Conservation (phyloP, 2,329 filamentous ascomycete genomes). For the Fusarium coffeatum region DNA sequence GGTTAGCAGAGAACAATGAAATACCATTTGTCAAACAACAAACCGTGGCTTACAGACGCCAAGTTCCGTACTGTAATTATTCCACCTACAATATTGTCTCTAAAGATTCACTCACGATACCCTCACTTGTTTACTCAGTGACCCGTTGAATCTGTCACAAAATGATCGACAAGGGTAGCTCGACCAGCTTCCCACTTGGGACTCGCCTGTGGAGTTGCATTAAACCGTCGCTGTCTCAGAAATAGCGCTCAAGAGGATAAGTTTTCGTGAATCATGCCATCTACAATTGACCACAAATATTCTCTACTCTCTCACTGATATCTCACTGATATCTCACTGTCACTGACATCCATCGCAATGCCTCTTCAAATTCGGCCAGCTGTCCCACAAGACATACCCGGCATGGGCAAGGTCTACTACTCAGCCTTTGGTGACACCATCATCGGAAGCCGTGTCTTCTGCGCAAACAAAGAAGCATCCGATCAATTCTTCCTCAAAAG, state of each 20-base stretch:
- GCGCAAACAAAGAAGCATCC: slow-evolving; percentile 41
- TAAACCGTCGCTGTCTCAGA: not conserved
- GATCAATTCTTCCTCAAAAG: slow-evolving; percentile 52
- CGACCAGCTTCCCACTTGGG: slow-evolving; percentile 9
- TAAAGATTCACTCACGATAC: not conserved
- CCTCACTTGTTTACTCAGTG: not conserved
- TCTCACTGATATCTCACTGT: not conserved
- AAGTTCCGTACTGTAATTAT: not conserved
- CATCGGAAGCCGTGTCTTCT: slow-evolving; percentile 55
- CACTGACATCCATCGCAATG: slow-evolving; percentile 30
- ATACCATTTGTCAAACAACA: not conserved
- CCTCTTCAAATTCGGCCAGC: slow-evolving; percentile 53
- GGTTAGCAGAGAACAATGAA: not conserved
- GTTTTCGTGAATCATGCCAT: not conserved
- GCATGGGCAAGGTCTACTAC: slow-evolving; percentile 58
- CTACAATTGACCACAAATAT: not conserved
- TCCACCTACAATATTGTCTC: not conserved
- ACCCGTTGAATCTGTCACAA: not conserved
- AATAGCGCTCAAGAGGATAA: not conserved
- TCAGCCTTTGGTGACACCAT: slow-evolving; percentile 57
- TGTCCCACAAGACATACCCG: slow-evolving; percentile 54
- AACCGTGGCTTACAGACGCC: not conserved
- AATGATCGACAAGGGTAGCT: slow-evolving; percentile 16
- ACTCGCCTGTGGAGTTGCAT: slow-evolving; percentile 19
- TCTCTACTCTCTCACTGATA: not conserved